Evolutionary conservation across 495 filamentous ascomycete species (phyloP), one percentile per base, ranked within the genome.

Genomic region (Penicillium goetzii): DNA sequence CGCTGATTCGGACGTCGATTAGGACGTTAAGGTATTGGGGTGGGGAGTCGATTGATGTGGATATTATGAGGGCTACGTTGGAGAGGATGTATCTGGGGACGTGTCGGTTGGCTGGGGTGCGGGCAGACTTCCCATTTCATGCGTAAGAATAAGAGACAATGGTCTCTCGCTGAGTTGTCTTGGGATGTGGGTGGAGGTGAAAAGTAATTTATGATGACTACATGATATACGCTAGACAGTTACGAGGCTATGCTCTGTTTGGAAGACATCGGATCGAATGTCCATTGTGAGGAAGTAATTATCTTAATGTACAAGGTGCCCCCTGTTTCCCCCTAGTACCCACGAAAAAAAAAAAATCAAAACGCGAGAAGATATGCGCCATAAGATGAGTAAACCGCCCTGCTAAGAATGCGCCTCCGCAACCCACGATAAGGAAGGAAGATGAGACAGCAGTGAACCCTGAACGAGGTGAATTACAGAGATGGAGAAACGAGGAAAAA

Each of bases 41-140:
- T n/a, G 23, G 17, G 6, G 68, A 72, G 41, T 66, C 68, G 6
- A 59, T 58, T 51, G 70, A 72, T 55, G n/a, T 72, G n/a, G 61
- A 71, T 30, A 51, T 71, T 40, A 72, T 72, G 70, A 40, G 58
- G 28, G 49, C 61, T 1, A 71, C 59, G 8, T 26, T 72, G 25
- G 65, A 72, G 57, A 66, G 70, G 43, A 71, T 72, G 70, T 72
- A 67, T 58, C 58, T 66, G 51, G 68, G 68, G 0, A 71, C 70
- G 26, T 72, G 65, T 63, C 61, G 61, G 36, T 52, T 72, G 53
- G 70, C 63, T 54, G 69, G 64, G 25, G 50, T 62, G 5, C 49
- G 65, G 21, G 25, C 58, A 0, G 59, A 67, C 40, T 32, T 32
- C 9, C 12, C 65, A 36, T 64, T 58, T 61, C 15, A 49, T 23